Conservation (phyloP, 2,329 filamentous ascomycete species). For the Aureobasidium sp. region DNA sequence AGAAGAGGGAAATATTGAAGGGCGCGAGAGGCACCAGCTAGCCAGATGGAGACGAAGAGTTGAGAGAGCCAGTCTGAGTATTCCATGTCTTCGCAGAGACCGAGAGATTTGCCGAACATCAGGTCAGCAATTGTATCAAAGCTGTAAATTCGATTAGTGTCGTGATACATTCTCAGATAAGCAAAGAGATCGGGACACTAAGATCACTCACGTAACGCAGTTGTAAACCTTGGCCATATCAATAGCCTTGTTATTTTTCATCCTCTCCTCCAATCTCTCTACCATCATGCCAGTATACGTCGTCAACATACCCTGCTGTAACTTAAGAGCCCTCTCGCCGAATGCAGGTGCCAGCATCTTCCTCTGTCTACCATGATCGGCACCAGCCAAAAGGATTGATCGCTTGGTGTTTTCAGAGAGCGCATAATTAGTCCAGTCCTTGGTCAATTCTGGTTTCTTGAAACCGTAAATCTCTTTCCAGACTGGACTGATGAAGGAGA, state of each 20-base stretch:
- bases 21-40: neutral
- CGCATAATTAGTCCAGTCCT: conserved; percentile 12
- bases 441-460: conserved; percentile 15
- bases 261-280: conserved; percentile 23
- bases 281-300: conserved; percentile 36
- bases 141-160: neutral
- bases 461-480: conserved; percentile 32
- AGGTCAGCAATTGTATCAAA: conserved; percentile 35
- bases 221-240: conserved; percentile 29
- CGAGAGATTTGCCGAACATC: conserved; percentile 27
- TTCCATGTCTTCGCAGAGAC: conserved; percentile 15
- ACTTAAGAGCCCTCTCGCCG: conserved; percentile 34
- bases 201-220: conserved; percentile 25
- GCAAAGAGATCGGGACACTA: too few species aligned
- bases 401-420: neutral
- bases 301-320: conserved; percentile 35
- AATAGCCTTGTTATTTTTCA: conserved; percentile 16
- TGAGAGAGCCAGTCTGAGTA: conserved; percentile 6
- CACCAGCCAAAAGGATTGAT: conserved; percentile 23
- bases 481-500: conserved; percentile 29
- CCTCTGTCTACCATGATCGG: conserved; percentile 29
- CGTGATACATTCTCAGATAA: neutral
- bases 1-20: conserved; percentile 10
- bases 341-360: conserved; percentile 35
- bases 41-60: conserved; percentile 9